phyloP scores from a whole-genome alignment of 75 land plant genomes.

The Pseudotsuga menziesii region DNA sequence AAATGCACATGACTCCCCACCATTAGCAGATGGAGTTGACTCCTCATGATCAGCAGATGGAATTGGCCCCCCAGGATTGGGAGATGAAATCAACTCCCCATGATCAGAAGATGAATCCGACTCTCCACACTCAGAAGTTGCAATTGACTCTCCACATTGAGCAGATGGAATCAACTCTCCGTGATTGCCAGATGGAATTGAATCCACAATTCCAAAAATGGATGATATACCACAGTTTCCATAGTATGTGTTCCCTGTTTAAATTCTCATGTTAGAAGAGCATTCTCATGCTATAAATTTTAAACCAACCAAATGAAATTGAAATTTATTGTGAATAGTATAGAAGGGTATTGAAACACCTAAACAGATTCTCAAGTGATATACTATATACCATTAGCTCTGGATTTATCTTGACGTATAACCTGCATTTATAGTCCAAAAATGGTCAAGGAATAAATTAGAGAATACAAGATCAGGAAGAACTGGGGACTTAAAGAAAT shows the following conservation, averaged over 20 bases:
- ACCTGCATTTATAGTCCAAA: slow-evolving; percentile 4
- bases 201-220: slow-evolving; percentile 44
- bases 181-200: background rate
- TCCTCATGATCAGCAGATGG: background rate
- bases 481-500: background rate
- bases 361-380: background rate
- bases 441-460: background rate
- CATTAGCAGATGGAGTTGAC: background rate
- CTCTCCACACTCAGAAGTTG: background rate
- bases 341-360: background rate
- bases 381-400: slow-evolving; percentile 5
- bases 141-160: background rate
- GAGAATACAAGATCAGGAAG: background rate
- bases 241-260: background rate
- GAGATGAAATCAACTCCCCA: background rate
- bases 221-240: slow-evolving; percentile 58
- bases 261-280: background rate
- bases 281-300: background rate
- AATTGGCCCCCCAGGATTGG: background rate
- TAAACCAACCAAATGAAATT: background rate
- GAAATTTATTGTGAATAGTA: background rate
- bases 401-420: background rate
- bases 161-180: background rate
- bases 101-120: background rate
- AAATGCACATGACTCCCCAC: slow-evolving; percentile 30